phyloP scores from a whole-genome alignment of 495 filamentous ascomycete species.

The Penicillium paradoxum region DNA sequence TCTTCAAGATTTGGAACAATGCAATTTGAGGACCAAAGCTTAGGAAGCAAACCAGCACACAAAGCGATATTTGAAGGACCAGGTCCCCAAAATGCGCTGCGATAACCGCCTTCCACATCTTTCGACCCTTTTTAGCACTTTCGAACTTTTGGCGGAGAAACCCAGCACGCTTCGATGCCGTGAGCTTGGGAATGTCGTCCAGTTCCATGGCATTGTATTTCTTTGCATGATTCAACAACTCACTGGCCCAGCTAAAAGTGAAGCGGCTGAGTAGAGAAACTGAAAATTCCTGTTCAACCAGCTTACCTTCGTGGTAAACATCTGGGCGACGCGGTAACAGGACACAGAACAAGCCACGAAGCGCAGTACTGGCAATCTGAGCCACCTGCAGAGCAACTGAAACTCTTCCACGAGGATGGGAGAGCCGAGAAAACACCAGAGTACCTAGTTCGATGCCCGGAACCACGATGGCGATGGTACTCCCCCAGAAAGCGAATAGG shows the following conservation, averaged over 20 bases:
- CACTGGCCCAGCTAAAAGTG: slow-evolving; percentile 58
- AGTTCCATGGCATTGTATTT: slow-evolving; percentile 55
- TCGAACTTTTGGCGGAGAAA: slow-evolving; percentile 46
- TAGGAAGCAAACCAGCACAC: slow-evolving; percentile 47
- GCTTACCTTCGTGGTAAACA: slow-evolving; percentile 50
- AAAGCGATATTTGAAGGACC: slow-evolving; percentile 50
- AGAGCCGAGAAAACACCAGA: slow-evolving; percentile 10
- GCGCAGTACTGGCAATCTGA: slow-evolving; percentile 20
- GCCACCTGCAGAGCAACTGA: slow-evolving; percentile 19
- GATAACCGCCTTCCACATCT: slow-evolving; percentile 58
- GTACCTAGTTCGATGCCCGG: slow-evolving; percentile 18
- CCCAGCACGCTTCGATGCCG: slow-evolving; percentile 23
- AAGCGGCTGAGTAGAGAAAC: slow-evolving; percentile 56
- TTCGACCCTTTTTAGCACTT: slow-evolving; percentile 38
- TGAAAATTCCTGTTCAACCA: slow-evolving; percentile 61
- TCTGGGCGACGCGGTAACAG: slow-evolving; percentile 63
- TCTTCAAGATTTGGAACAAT: slow-evolving; percentile 56
- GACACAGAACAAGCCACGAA: slow-evolving; percentile 29
- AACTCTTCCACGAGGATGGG: slow-evolving; percentile 1
- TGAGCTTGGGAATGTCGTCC: slow-evolving; percentile 51
- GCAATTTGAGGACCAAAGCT: slow-evolving; percentile 68
- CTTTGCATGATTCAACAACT: slow-evolving; percentile 48
- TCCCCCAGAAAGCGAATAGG: slow-evolving; percentile 28
- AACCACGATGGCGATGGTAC: slow-evolving; percentile 16
- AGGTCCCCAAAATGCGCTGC: slow-evolving; percentile 50